Evolutionary conservation across 129 eudicot species (phyloP).

Genomic region (Saposhnikovia divaricata): DNA sequence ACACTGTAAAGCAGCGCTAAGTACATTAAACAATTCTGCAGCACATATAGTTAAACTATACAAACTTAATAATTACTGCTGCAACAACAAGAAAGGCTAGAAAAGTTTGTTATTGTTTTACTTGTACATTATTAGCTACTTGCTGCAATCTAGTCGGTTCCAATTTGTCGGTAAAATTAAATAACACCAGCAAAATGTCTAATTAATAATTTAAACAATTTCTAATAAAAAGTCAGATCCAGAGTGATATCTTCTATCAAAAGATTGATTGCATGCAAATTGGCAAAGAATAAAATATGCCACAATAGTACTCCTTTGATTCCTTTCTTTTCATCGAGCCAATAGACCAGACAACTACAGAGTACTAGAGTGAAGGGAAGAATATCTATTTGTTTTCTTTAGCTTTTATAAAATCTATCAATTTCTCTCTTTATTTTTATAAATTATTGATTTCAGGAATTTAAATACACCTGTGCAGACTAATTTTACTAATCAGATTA

Average conservation of each 20-base stretch:
- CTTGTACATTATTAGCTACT: background rate
- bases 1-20: too few relatives aligned
- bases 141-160: background rate
- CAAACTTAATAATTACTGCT: too few relatives aligned
- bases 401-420: background rate
- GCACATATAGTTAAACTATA: too few relatives aligned
- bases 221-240: background rate
- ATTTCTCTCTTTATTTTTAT: background rate
- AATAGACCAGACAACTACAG: constrained; percentile 6
- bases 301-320: background rate
- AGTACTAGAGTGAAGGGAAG: background rate
- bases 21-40: too few relatives aligned
- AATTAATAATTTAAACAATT: background rate
- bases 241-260: background rate
- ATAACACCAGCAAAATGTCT: background rate
- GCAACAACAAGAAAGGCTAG: too few relatives aligned
- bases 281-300: background rate
- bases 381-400: constrained; percentile 3
- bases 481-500: background rate
- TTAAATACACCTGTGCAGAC: background rate
- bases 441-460: background rate
- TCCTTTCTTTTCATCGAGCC: background rate
- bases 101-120: too few relatives aligned
- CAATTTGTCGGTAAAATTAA: background rate
- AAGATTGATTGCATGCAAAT: background rate